Evolutionary conservation across 129 eudicot genomes (phyloP), one percentile per base, ranked within the genome.

Genomic region (Heracleum sosnowskyi): DNA sequence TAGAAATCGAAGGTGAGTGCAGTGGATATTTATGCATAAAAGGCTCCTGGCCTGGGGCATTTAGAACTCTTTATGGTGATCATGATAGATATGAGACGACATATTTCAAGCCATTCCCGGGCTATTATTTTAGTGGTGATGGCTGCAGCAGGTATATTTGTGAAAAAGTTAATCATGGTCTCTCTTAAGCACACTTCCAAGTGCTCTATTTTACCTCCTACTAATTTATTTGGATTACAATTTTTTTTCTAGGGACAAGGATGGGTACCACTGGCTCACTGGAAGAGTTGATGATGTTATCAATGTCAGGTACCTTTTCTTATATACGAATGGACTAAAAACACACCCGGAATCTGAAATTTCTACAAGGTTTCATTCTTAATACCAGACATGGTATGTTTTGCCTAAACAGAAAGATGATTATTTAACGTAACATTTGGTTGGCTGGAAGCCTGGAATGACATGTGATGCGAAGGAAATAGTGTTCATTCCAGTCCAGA

Each of bases 21-120:
- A 96, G 96, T 77, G 99, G 99, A 11, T 96, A 92, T 81, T 80
- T 96, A 83, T 96, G 99, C 82, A 83, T 92, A 62, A 92, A 89
- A 76, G 55, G 79, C 79, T 96, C 99, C 74, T 96, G 99, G 99
- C 99, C 99, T 37, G 92, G 97, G 39, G 97, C 99, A 79, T 96
- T 96, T 73, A 85, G 99, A 80, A 96, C 97, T 18, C 95, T 96
- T 46, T 96, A 90, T 74, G 96, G 97, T 62, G 99, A 96, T 84
- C 97, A 96, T 75, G 99, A 96, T 80, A 86, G 99, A 96, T 96
- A 96, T 72, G 96, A 96, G 86, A 96, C 99, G 35, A 89, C 97
- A 45, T 96, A 96, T 82, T 96, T 96, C 85, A 92, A 91, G 73
- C 89, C 97, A 72, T 96, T 96, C 75, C 96, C 97, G 11, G 99